Evolutionary conservation across 306 rosid genomes (phyloP), one percentile per base, ranked within the genome.

Genomic region (Betula pendula): DNA sequence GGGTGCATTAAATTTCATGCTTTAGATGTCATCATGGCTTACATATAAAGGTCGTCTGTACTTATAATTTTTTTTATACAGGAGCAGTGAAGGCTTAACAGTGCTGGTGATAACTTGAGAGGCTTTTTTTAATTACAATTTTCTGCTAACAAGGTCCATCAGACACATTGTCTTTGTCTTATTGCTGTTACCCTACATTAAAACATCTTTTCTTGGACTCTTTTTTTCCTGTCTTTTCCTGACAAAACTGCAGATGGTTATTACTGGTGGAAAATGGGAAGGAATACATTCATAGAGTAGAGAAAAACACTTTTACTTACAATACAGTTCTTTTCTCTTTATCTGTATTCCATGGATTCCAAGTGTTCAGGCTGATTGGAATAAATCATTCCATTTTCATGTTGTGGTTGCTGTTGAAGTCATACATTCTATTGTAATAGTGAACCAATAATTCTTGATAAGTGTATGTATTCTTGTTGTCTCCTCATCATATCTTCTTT

Each of bases 201-300:
- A 22, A 2, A 31, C 12, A 38, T 29, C 4, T 58, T 20, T 68
- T 71, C 50, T 14, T 74, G 49, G 47, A 20, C 27, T 68, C 12
- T 27, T 51, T 71, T 71, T 68, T 71, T 5, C 70, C 72, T 48
- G 16, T 8, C 33, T 56, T 29, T 53, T 56, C 25, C 60, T 25
- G 75, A 65, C 6, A 65, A 56, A 27, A 15, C 52, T 53, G 33
- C 10, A 17, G 66, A 75, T 48, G 20, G 66, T 27, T 22, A 33
- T 24, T 56, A n/a, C 47, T 71, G 25, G 72, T 72, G 42, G 44
- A 69, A 74, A 73, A 45, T 35, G 69, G 31, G 40, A 59, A 74
- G 20, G 73, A 33, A 62, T 48, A 59, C 56, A 40, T 17, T 16
- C 20, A 63, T 60, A 47, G 29, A 63, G 35, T 24, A 53, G 73